Evolutionary conservation across 2,329 filamentous ascomycete species (phyloP).

Genomic region (Ophiognomonia clavigignenti-juglandacearum): DNA sequence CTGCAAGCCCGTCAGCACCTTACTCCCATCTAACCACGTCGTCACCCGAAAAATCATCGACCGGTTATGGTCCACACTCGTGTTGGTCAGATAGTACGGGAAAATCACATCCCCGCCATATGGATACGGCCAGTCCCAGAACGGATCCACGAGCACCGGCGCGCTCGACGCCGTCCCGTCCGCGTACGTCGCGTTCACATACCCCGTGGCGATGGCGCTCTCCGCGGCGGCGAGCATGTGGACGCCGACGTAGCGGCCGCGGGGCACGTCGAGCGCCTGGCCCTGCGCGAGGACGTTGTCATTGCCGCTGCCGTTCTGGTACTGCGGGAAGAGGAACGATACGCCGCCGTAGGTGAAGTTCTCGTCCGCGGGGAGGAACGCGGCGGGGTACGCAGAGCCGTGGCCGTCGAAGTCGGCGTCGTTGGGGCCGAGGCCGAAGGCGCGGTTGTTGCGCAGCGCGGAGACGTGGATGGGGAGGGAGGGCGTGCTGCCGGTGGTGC

Average conservation of each 20-base stretch:
- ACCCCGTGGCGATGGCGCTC: constrained; percentile 15
- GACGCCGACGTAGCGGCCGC: constrained; percentile 15
- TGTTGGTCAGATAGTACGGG: constrained; percentile 17
- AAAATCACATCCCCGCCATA: constrained; percentile 19
- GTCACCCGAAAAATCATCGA: constrained; percentile 18
- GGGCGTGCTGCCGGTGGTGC: constrained; percentile 3
- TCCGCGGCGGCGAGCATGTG: constrained; percentile 19
- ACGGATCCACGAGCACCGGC: constrained; percentile 15
- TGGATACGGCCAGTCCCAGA: constrained; percentile 18
- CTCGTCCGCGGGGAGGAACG: constrained; percentile 13
- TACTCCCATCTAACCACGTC: constrained; percentile 17
- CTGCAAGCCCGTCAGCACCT: constrained; percentile 15
- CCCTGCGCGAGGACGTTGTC: constrained; percentile 19
- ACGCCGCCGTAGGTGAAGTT: constrained; percentile 18
- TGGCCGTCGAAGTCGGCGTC: constrained; percentile 19
- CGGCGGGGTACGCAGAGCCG: constrained; percentile 16
- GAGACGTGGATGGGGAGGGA: constrained; percentile 14
- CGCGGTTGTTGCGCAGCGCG: constrained; percentile 16
- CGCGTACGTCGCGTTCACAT: constrained; percentile 16
- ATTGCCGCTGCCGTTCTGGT: constrained; percentile 9
- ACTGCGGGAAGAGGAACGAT: constrained; percentile 15
- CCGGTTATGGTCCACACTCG: constrained; percentile 16
- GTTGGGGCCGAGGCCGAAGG: constrained; percentile 13
- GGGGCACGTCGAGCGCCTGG: constrained; percentile 12
- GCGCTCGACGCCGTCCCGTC: constrained; percentile 10